phyloP scores from a whole-genome alignment of 805 yeast species.

The Wickerhamomyces mucosus region DNA sequence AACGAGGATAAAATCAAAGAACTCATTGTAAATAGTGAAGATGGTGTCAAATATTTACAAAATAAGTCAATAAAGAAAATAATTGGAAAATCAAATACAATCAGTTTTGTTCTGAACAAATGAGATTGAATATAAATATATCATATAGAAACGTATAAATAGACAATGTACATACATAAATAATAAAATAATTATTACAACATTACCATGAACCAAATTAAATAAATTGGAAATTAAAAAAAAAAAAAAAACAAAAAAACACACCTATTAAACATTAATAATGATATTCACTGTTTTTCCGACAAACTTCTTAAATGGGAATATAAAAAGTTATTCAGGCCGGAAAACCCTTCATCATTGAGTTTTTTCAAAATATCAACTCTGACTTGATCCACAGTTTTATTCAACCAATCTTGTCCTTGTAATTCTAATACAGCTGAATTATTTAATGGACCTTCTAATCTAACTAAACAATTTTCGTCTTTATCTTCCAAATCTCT shows the following conservation, averaged over 20 bases:
- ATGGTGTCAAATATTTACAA: slow-evolving; percentile 32
- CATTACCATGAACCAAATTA: no score
- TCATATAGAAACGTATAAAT: no score
- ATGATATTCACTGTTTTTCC: slow-evolving; percentile 16
- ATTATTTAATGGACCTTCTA: slow-evolving; percentile 45
- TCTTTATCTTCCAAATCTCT: slow-evolving; percentile 37
- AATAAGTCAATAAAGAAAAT: slow-evolving; percentile 38
- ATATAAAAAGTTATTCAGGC: slow-evolving; percentile 41
- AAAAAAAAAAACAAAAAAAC: background rate
- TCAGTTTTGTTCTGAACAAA: slow-evolving; percentile 14
- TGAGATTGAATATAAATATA: slow-evolving; percentile 1
- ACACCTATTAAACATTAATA: no score
- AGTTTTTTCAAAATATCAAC: slow-evolving; percentile 33
- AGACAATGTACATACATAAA: slow-evolving; percentile 1
- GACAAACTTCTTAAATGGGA: slow-evolving; percentile 43
- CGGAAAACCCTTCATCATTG: slow-evolving; percentile 33
- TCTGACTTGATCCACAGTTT: slow-evolving; percentile 36
- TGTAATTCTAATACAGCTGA: slow-evolving; percentile 27
- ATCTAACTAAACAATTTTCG: slow-evolving; percentile 25
- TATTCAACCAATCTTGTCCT: slow-evolving; percentile 28
- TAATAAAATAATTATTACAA: no score
- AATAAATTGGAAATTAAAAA: background rate
- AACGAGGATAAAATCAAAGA: slow-evolving; percentile 29
- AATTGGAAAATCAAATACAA: slow-evolving; percentile 37
- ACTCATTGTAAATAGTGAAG: slow-evolving; percentile 21